These are phyloP conservation scores for Cryptosporidium tyzzeri DNA, from an alignment of 169 alveolate genomes.

Conservation along the genomic window DNA sequence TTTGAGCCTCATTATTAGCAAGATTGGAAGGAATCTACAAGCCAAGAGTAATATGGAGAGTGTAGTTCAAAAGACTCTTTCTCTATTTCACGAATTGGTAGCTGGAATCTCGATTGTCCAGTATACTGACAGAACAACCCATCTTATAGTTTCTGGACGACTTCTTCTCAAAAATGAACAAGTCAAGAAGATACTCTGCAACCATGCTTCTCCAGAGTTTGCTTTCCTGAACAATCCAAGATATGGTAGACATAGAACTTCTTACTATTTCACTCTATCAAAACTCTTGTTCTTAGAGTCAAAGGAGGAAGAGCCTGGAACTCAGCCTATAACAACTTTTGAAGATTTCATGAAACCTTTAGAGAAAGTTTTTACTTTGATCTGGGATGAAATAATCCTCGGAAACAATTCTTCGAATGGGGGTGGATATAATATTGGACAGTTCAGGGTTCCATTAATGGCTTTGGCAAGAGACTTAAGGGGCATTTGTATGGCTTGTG, in stretches of 20 bases:
- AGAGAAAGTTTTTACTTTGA: constrained; percentile 79
- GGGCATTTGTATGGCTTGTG: constrained; percentile 87
- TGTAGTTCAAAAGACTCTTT: constrained; percentile 90
- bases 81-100: constrained; percentile 90
- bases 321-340: constrained; percentile 71
- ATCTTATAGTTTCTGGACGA: constrained; percentile 91
- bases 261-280: constrained; percentile 90
- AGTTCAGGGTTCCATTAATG: constrained; percentile 84
- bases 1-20: constrained; percentile 82
- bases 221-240: constrained; percentile 77
- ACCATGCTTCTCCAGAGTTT: constrained; percentile 82
- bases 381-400: constrained; percentile 81
- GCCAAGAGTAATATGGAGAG: constrained; percentile 85
- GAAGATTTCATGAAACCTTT: constrained; percentile 88
- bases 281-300: constrained; percentile 89
- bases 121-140: constrained; percentile 89
- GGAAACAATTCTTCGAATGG: constrained; percentile 76
- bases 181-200: constrained; percentile 77
- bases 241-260: constrained; percentile 91
- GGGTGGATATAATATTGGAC: constrained; percentile 71
- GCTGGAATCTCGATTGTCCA: constrained; percentile 94
- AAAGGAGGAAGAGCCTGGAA: constrained; percentile 81
- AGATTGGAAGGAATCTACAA: constrained; percentile 85
- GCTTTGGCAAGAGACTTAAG: constrained; percentile 92
- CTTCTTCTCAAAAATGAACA: constrained; percentile 91